Evolutionary conservation across 345 rosid genomes (phyloP).

Genomic region (Gynandropsis gynandra): DNA sequence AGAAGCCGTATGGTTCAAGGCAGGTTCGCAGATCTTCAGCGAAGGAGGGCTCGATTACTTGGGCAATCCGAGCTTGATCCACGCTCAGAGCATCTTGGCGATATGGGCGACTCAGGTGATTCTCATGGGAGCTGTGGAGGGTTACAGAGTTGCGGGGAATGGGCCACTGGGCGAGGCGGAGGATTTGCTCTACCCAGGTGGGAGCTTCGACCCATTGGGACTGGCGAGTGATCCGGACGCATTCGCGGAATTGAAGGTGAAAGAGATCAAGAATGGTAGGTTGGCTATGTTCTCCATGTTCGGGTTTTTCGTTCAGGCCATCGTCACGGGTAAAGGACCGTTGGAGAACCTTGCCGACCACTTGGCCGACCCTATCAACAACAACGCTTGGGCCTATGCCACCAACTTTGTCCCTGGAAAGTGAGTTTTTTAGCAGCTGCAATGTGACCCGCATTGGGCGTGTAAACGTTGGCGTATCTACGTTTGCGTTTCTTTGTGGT

Average conservation of each 20-base stretch:
- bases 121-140: conserved; percentile 74
- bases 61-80: conserved; percentile 78
- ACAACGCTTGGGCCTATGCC: conserved; percentile 87
- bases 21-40: conserved; percentile 63
- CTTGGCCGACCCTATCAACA: conserved; percentile 73
- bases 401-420: conserved; percentile 91
- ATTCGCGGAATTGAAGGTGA: conserved; percentile 71
- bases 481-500: too few relatives aligned
- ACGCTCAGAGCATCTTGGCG: conserved; percentile 73
- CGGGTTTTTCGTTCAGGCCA: conserved; percentile 81
- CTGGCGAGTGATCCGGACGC: conserved; percentile 83
- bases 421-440: conserved; percentile 32
- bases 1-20: conserved; percentile 34
- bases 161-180: conserved; percentile 67
- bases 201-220: conserved; percentile 80
- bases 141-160: conserved; percentile 55
- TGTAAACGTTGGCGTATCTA: too few relatives aligned
- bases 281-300: conserved; percentile 87
- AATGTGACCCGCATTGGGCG: too few relatives aligned
- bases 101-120: conserved; percentile 67
- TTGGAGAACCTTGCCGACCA: conserved; percentile 77
- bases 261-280: conserved; percentile 77
- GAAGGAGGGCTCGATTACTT: conserved; percentile 82
- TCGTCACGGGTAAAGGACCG: conserved; percentile 77
- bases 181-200: conserved; percentile 72